Percentiles rank a stretch among this genome's conserved stretches.
Evolutionary conservation across 805 yeast genomes (phyloP).

Genomic region (Komagataella pastoris): DNA sequence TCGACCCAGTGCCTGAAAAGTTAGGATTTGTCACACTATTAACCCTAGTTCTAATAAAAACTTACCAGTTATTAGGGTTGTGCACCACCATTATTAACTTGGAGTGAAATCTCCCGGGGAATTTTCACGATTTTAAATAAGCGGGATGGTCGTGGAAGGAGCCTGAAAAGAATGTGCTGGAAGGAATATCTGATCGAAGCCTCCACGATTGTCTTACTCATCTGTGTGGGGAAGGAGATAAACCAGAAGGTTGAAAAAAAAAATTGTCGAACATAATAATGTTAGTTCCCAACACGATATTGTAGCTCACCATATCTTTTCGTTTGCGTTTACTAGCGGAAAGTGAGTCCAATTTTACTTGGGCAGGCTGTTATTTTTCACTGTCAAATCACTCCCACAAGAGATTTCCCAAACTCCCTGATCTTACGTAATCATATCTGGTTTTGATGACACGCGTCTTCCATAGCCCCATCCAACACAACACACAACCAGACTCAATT

Average conservation of each 20-base stretch:
- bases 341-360: no score
- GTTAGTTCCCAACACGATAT: no score
- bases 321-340: no score
- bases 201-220: no score
- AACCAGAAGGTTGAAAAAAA: no score
- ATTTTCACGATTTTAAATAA: not conserved
- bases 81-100: slow-evolving; percentile 63
- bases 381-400: no score
- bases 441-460: not conserved
- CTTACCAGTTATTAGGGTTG: slow-evolving; percentile 82
- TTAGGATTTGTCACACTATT: not conserved
- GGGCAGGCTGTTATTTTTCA: no score
- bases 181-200: not conserved
- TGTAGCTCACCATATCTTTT: no score
- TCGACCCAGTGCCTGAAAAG: slow-evolving; percentile 84
- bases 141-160: not conserved
- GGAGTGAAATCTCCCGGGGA: not conserved
- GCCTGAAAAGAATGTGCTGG: not conserved
- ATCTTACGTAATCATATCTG: not conserved
- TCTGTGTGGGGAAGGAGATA: no score
- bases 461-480: not conserved
- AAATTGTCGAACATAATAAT: no score
- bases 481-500: not conserved
- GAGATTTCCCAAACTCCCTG: no score
- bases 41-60: not conserved